Conservation (phyloP, 257 asterid genomes). For the Nicotiana tomentosiformis region DNA sequence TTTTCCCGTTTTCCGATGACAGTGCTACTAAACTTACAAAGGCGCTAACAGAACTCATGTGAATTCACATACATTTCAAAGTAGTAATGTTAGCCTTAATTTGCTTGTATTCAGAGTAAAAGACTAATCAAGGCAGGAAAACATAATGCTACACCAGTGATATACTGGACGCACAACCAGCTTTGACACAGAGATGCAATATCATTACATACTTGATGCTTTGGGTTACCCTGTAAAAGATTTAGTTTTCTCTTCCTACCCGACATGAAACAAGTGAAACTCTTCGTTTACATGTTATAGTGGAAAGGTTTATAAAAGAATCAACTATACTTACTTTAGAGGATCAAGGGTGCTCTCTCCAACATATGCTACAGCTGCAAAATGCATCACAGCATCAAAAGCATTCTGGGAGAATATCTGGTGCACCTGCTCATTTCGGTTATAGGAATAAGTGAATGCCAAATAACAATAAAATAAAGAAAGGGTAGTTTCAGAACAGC, state of each 20-base stretch:
- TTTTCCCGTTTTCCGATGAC: neutral
- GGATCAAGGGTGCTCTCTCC: constrained; percentile 95
- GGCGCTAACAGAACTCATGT: neutral
- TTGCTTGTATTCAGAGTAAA: neutral
- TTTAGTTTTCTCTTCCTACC: neutral
- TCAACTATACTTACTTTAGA: constrained; percentile 50
- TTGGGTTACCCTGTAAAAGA: neutral
- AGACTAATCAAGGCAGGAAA: neutral
- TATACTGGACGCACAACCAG: neutral
- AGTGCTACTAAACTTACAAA: neutral
- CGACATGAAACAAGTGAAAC: neutral
- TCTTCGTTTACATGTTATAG: neutral
- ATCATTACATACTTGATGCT: neutral
- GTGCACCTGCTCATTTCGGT: constrained; percentile 47
- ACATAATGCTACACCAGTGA: neutral
- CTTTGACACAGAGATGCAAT: neutral
- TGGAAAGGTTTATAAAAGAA: neutral
- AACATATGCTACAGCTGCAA: constrained; percentile 96
- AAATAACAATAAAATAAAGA: neutral
- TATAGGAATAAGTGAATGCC: constrained; percentile 16
- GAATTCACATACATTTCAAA: neutral
- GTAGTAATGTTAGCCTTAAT: neutral
- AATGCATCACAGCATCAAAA: constrained; percentile 47
- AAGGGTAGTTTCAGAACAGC: neutral
- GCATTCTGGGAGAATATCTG: constrained; percentile 22